Evolutionary conservation across 768 basidiomycete species (phyloP), one percentile per base, ranked within the genome.

Genomic region (Podaxis pistillaris): DNA sequence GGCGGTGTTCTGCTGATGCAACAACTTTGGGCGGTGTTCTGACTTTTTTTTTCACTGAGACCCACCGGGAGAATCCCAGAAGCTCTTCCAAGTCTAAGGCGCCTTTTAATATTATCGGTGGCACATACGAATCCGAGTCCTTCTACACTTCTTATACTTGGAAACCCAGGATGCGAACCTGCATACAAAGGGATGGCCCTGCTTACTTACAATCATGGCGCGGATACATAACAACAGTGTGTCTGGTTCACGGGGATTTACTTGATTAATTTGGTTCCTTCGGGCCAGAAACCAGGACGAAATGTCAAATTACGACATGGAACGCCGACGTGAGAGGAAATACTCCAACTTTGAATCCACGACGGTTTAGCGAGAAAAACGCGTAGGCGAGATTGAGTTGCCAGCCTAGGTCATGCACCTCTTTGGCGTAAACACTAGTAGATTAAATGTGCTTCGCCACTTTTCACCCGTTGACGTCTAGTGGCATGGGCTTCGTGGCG

Each of bases 311-410:
- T 57, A 57, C 56, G 56, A 57, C 56, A 57, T 2, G 22, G 56
- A 28, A 26, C 40, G 28, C 56, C 56, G 54, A 56, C 54, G 56
- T 46, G 56, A 57, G 56, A 46, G 40, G 56, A 56, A 57, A 57
- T 15, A 26, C 41, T 46, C 56, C 24, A 57, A 46, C 56, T 44
- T 24, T 41, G 41, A 8, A 46, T 44, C 22, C 44, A 57, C 26
- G 12, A 57, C 40, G 17, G 38, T 30, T 46, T 44, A 28, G 41
- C 41, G 54, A 56, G 12, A 22, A 54, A 13, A 46, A 46, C 4
- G 8, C 8, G n/a, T 46, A 54, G 52, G 52, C 52, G 54, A 56
- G 22, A 40, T 56, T 36, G 54, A 24, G 38, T n/a, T 38, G 30
- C n/a, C 54, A 38, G 38, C 19, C 38, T 13, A 56, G 30, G 15